Evolutionary conservation across 1,139 yeast species (phyloP), one percentile per base, ranked within the genome.

Genomic region (Yamadazyma aaseri): DNA sequence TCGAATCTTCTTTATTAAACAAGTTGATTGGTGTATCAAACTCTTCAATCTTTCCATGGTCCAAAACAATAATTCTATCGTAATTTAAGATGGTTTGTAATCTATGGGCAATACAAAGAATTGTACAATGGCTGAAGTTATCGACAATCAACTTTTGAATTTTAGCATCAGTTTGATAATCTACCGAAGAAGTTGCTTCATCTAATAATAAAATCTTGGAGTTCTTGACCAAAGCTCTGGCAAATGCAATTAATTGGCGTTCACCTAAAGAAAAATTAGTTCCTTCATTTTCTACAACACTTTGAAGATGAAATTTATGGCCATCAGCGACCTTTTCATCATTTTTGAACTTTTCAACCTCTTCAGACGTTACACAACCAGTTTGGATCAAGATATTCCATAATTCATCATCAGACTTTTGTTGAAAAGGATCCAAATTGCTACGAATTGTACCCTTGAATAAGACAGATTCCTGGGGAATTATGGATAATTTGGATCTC

Each of bases 381-480:
- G 62, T 49, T 39, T 58, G 53, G 35, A 51, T 45, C 33, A 60
- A 49, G 2, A 61, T 52, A 33, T 51, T 53, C 63, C 65, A 56
- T 32, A 63, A 50, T 26, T 44, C 43, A n/a, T 47, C 55, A 42
- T 64, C 70, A 3, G 53, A 29, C 37, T 53, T 51, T 34, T 56
- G 53, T 18, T 49, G 49, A 35, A 61, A 62, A 32, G 94, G 89
- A 59, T 89, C 96, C 53, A 89, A 65, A 51, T 89, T 89, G 15
- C 81, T 70, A 49, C 87, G 74, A 35, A 89, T 71, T 0, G 94
- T 82, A 34, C 96, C 96, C 6, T 84, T 71, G 58, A 89, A 89
- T 49, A 89, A 62, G 0, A 94, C 86, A 18, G 96, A 95, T 53
- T 89, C 97, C 60, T 89, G 96, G 6, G 96, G 96, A 55, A 87